Evolutionary conservation across 2,329 filamentous ascomycete genomes (phyloP).

Genomic region (Sclerotinia borealis): DNA sequence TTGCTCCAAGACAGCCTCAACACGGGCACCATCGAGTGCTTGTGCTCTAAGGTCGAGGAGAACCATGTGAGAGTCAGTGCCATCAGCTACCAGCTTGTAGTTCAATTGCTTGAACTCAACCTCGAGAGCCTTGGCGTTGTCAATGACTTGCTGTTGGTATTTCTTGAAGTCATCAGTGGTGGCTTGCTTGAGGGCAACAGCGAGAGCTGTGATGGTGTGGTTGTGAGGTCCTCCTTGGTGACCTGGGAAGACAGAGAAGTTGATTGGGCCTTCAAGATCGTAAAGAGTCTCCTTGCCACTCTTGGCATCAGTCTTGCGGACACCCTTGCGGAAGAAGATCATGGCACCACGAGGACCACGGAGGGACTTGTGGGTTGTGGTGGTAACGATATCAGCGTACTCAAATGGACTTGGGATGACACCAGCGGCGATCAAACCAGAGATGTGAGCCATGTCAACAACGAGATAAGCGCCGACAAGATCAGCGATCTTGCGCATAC

Average conservation of each 20-base stretch:
- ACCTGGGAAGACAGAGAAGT: constrained; percentile 97
- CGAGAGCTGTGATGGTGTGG: constrained; percentile 96
- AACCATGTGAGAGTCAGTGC: constrained; percentile 97
- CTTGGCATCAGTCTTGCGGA: constrained; percentile 85
- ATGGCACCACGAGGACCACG: constrained; percentile 96
- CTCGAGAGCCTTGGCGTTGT: constrained; percentile 90
- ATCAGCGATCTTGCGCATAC: constrained; percentile 95
- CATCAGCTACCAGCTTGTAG: constrained; percentile 91
- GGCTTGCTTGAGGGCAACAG: constrained; percentile 93
- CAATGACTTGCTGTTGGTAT: constrained; percentile 88
- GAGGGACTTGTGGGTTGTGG: constrained; percentile 98
- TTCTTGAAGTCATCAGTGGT: constrained; percentile 83
- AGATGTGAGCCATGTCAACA: constrained; percentile 98
- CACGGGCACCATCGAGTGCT: constrained; percentile 83
- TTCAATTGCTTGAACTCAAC: constrained; percentile 76
- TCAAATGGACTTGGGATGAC: constrained; percentile 92
- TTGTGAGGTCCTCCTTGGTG: constrained; percentile 99
- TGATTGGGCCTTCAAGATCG: constrained; percentile 93
- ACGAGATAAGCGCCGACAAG: constrained; percentile 90
- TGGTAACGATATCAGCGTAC: constrained; percentile 93
- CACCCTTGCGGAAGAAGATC: constrained; percentile 99
- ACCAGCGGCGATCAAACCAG: constrained; percentile 84
- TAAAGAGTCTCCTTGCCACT: constrained; percentile 84
- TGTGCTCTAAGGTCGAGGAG: constrained; percentile 87
- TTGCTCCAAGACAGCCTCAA: constrained; percentile 93